phyloP scores from a whole-genome alignment of 1,139 yeast species.

The Pichia sp. region DNA sequence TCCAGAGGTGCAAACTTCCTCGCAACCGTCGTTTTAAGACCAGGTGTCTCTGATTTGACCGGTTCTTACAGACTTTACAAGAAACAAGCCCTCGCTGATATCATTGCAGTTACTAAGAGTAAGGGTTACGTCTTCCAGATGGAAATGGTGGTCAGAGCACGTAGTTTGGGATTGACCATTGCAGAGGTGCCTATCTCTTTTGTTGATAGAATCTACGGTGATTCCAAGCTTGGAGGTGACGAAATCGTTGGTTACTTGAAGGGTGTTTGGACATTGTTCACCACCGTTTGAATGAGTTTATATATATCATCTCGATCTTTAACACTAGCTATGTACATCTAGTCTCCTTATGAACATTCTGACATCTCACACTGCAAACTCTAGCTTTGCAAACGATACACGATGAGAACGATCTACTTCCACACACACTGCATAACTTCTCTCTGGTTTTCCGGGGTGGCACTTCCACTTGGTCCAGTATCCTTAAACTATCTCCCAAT shows the following conservation, averaged over 20 bases:
- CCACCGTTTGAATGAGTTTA: slow-evolving; percentile 45
- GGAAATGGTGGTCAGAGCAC: slow-evolving; percentile 87
- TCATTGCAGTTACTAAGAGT: slow-evolving; percentile 63
- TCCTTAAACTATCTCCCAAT: too few species aligned
- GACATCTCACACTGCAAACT: slow-evolving; percentile 34
- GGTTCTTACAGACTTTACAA: slow-evolving; percentile 77
- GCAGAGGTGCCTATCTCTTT: slow-evolving; percentile 79
- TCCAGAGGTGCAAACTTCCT: slow-evolving; percentile 78
- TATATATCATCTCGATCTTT: too few species aligned
- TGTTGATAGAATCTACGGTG: slow-evolving; percentile 77
- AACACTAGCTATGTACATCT: slow-evolving; percentile 33
- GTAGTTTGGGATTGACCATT: slow-evolving; percentile 60
- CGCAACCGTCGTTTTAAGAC: slow-evolving; percentile 66
- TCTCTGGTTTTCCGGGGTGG: too few species aligned
- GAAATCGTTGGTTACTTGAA: slow-evolving; percentile 73
- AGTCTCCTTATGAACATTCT: slow-evolving; percentile 34
- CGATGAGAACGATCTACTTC: slow-evolving; percentile 32
- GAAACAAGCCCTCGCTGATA: slow-evolving; percentile 58
- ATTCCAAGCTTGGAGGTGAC: slow-evolving; percentile 74
- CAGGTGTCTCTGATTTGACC: slow-evolving; percentile 68
- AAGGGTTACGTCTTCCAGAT: slow-evolving; percentile 85
- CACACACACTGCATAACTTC: slow-evolving; percentile 38
- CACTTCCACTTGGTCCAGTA: too few species aligned
- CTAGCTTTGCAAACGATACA: slow-evolving; percentile 34
- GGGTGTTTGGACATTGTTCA: slow-evolving; percentile 68